Base-by-base conservation (phyloP, 2,329 filamentous ascomycete species). In the Magnaporthiopsis rhizophila region DNA sequence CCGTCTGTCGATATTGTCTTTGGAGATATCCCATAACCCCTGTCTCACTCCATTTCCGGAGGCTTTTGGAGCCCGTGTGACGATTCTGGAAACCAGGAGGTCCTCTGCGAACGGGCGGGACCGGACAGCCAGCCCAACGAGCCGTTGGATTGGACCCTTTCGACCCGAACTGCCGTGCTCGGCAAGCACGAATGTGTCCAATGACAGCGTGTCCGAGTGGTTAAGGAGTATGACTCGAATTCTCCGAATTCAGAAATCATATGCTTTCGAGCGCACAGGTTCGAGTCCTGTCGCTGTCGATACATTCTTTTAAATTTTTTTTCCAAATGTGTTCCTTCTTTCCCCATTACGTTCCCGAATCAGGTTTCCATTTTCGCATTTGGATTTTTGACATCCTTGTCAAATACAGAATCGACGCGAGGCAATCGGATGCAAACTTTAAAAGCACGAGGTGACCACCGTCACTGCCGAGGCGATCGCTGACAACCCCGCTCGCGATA, bases 201-300 rank as follows among this genome's bases (percentile, higher is more conserved):
- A 53, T 53, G 45, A 53, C 45, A 53, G 9, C 45, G 45, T 53
- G 45, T 53, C 45, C 45, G 45, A 53, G 45, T 53, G 45, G 45
- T 53, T 53, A 53, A 53, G 45, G 45, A 53, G 45, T 53, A 53
- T 53, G 45, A 53, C 45, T 53, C 45, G 45, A 53, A 53, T 53
- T 53, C 38, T 45, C 21, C 5, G 45, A n/a, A 53, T 53, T 53
- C 45, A n/a, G 45, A n/a, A 3, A 58, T 58, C 57, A 58, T 58
- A 58, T 58, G 57, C 57, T 58, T 58, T 58, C 57, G 57, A 58
- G 57, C 57, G 57, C 57, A 58, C 57, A 58, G 57, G 57, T 58
- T 58, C 57, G 57, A 58, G 57, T 58, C 57, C 57, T 58, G 57
- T 58, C 57, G 57, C 12, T 58, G 57, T 58, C 57, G 57, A 28